Base-by-base conservation (phyloP, 257 asterid genomes). In the Solanum stenotomum region DNA sequence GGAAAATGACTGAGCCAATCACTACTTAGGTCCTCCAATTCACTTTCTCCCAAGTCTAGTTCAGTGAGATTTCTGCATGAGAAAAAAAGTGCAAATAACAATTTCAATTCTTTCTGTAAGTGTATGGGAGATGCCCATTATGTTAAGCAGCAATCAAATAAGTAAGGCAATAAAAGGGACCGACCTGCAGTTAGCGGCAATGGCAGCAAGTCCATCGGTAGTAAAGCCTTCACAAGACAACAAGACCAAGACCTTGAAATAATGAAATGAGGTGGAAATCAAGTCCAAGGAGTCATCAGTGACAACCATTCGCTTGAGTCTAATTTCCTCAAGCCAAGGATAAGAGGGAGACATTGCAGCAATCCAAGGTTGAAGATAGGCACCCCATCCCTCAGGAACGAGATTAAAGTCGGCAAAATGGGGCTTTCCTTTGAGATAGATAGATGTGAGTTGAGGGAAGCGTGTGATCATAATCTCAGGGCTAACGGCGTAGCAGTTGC, bases 371-470 rank as follows among this genome's bases (percentile, higher is more conserved):
- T 88, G 29, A 34, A 94, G 92, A 86, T 89, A 92, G 1, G 93
- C 99, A 29, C 99, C 99, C 99, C 99, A 96, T 0, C 98, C 98
- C 15, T 96, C 98, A 44, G 99, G 99, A 44, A 96, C 98, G 70
- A 96, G 93, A 93, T 93, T 96, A 89, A 96, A 96, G 90, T 96
- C 99, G 0, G 99, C 98, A 83, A 96, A 96, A 94, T 96, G 99
- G 81, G 99, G 99, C 94, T 96, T 96, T 37, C 99, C 99, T 89
- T 96, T 96, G 85, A 96, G 89, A 94, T 94, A 96, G 89, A 96
- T 63, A 76, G 95, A 91, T 88, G 95, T 92, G 61, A 94, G 91
- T 86, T 96, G 98, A 34, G 98, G 99, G 49, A 96, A 96, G 71
- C 99, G 70, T 29, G 94, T 96, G 94, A 94, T 93, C 98, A 95